Evolutionary conservation across 495 filamentous ascomycete genomes (phyloP), one percentile per base, ranked within the genome.

Genomic region (Astrocystis sublimbata): DNA sequence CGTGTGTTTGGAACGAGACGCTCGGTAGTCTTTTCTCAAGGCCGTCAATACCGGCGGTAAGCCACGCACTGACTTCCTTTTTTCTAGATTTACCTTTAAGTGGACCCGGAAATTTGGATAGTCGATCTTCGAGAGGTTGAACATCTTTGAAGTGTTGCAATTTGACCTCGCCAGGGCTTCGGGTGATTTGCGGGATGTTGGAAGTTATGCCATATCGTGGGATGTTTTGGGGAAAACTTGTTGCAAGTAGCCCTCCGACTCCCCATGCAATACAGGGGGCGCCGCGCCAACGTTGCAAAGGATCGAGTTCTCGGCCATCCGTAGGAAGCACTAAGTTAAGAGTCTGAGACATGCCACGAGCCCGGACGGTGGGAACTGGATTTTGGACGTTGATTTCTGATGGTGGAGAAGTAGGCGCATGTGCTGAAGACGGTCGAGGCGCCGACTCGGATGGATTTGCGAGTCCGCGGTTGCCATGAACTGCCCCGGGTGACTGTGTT

Each of bases 1-100:
- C 71, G 42, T 67, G 58, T 5, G 74, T 58, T 46, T 84, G 78
- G 45, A 84, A 74, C 35, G 72, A 77, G 8, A 78, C 70, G 4
- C 78, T 78, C 7, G 86, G 73, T n/a, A 80, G 74, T 24, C 80
- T 81, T 23, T 81, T 82, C 72, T 93, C 91, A 26, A 97, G 75
- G 5, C 75, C 80, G 12, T 86, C 85, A 64, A 96, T 91, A 41
- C 87, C 89, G 64, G 81, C 79, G 3, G 77, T 86, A 33, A 99
- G 78, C 94, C 96, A 99, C 4, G 87, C 73, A 38, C 93, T 57
- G 4, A 90, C 83, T 58, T 99, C 96, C 76, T 98, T 98, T 79
- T 98, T 99, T 81, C 93, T 97, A 1, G 86, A 85, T 70, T 98
- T 97, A 33, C 85, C 79, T 77, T 87, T 92, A 9, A 97, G 77